Base-by-base conservation (phyloP, 1,284 basidiomycete genomes). In the Puccinia polysora region DNA sequence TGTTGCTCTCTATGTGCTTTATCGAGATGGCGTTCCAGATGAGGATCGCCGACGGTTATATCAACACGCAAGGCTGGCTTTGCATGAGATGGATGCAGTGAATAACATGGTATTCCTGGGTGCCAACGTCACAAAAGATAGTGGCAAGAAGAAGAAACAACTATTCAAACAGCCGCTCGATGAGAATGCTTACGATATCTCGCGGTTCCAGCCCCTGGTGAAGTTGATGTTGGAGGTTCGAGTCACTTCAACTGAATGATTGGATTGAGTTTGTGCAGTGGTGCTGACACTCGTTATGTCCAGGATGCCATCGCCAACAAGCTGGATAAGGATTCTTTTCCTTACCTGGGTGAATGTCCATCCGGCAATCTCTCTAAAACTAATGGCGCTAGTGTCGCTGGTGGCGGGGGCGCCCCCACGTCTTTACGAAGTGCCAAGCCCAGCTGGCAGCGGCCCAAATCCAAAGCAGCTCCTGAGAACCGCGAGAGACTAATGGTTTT, bases 11-110 rank as follows among this genome's bases (percentile, higher is more conserved):
- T 99, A 98, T 81, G 92, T 98, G 77, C 87, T 97, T 80, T 87
- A 89, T 81, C 88, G 93, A 55, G 95, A 98, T 77, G 96, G 96
- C 56, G 95, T 98, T 8, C 93, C 95, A 20, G 95, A 97, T 73
- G 96, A 98, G 79, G 96, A 99, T 81, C 86, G 91, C 70, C 86
- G 93, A 74, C 84, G 96, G 73, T 81, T 99, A 73, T 98, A 95
- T 80, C 94, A 97, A 80, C 96, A 99, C 79, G 96, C 96, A n/a
- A 84, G 91, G 38, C 82, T 99, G 56, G 86, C 86, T 2, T 81
- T 94, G 65, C 85, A 89, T 25, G 96, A 99, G 79, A 93, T 96
- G 82, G 95, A 97, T 77, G 90, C 92, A 36, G 85, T 97, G 58
- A 94, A 97, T 80, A 89, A 93, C 45, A 82, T 98, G 73, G 83